Conservation (phyloP, 2,329 filamentous ascomycete genomes). For the Colletotrichum incanum region DNA sequence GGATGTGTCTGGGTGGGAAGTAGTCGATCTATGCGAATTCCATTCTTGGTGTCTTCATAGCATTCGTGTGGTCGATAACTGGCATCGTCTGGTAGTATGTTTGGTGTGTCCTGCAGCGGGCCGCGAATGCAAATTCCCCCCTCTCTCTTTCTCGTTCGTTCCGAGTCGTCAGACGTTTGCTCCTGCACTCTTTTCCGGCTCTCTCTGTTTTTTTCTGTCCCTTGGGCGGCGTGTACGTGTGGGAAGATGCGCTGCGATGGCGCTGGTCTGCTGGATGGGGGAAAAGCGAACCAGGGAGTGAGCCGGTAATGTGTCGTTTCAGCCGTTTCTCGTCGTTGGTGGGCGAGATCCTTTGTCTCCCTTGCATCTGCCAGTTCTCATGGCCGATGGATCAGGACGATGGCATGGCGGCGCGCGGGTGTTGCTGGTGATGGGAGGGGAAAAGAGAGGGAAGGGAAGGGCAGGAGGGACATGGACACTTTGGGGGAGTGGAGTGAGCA, state of each 20-base stretch:
- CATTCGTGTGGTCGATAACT: slow-evolving; percentile 22
- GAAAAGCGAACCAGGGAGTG: background rate
- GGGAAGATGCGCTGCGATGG: background rate
- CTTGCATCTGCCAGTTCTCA: slow-evolving; percentile 44
- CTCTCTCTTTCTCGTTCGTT: slow-evolving; percentile 1
- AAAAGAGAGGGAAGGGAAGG: slow-evolving; percentile 30
- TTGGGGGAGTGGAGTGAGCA: slow-evolving; percentile 29
- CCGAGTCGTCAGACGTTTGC: slow-evolving; percentile 10
- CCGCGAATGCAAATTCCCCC: slow-evolving; percentile 19
- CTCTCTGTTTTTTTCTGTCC: background rate
- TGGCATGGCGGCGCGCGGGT: slow-evolving; percentile 47
- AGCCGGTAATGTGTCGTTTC: slow-evolving; percentile 17
- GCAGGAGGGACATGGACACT: background rate
- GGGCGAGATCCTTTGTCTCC: slow-evolving; percentile 42
- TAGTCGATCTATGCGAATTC: slow-evolving; percentile 42
- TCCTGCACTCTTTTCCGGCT: background rate
- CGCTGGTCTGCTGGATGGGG: background rate
- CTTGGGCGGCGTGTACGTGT: background rate
- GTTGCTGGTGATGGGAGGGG: slow-evolving; percentile 26
- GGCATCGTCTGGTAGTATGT: slow-evolving; percentile 35
- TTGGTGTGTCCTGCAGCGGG: slow-evolving; percentile 36
- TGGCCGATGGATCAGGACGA: slow-evolving; percentile 40
- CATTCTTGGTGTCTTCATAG: slow-evolving; percentile 39
- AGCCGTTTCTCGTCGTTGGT: slow-evolving; percentile 39
- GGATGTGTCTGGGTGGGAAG: slow-evolving; percentile 20